Evolutionary conservation across 2,329 filamentous ascomycete species (phyloP).

Genomic region (Aspergillus sp.): DNA sequence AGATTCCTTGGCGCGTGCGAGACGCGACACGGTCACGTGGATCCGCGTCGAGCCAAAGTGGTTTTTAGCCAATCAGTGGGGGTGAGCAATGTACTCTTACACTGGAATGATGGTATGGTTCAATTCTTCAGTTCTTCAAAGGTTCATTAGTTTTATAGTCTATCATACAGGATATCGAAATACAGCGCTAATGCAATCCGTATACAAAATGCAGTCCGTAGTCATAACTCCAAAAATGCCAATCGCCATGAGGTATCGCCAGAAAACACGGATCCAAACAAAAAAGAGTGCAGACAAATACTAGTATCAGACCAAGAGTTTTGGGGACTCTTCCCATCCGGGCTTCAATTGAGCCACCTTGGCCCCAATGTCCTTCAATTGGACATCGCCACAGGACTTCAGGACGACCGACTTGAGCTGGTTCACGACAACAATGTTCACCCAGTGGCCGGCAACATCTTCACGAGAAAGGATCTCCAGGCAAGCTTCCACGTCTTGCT

Average conservation of each 20-base stretch:
- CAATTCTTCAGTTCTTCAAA: background rate
- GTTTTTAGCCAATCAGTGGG: conserved; percentile 13
- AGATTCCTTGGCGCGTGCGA: conserved; percentile 3
- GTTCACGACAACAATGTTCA: conserved; percentile 48
- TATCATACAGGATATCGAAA: conserved; percentile 13
- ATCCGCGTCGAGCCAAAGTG: conserved; percentile 28
- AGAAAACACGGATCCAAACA: conserved; percentile 9
- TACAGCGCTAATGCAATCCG: conserved; percentile 22
- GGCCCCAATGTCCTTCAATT: conserved; percentile 35
- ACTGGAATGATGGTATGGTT: background rate
- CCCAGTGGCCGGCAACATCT: conserved; percentile 50
- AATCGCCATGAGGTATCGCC: conserved; percentile 24
- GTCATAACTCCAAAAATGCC: conserved; percentile 25
- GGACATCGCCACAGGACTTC: conserved; percentile 40
- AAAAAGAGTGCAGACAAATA: conserved; percentile 1
- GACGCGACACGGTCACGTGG: conserved; percentile 33
- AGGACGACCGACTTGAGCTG: conserved; percentile 48
- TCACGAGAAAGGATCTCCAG: conserved; percentile 49
- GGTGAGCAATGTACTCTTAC: background rate
- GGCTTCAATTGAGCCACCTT: conserved; percentile 31
- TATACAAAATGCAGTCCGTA: conserved; percentile 19
- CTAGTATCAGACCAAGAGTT: conserved; percentile 2
- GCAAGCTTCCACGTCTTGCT: conserved; percentile 48
- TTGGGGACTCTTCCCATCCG: conserved; percentile 25
- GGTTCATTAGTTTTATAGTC: background rate